These are phyloP conservation scores for Tilletiaria anomala DNA, from an alignment of 1,284 basidiomycete genomes.

Conservation along the genomic window DNA sequence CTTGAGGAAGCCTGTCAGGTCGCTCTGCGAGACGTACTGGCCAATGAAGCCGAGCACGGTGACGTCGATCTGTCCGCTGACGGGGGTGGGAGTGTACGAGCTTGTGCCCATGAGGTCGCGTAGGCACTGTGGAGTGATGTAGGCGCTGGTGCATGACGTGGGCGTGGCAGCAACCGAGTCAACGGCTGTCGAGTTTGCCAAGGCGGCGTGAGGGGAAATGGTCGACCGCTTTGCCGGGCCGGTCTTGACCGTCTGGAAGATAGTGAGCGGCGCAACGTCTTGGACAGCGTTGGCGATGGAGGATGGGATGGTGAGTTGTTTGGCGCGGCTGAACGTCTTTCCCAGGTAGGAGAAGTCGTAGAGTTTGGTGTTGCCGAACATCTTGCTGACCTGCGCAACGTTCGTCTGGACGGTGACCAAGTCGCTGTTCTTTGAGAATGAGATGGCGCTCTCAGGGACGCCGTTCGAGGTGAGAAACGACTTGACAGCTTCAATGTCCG, in stretches of 20 bases:
- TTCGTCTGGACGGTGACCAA: slow-evolving; percentile 5
- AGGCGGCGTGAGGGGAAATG: too few species aligned
- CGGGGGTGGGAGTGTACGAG: too few species aligned
- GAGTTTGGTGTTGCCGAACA: slow-evolving; percentile 6
- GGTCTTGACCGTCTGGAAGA: background rate
- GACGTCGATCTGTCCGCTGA: background rate
- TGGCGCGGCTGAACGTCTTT: background rate
- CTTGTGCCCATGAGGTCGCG: too few species aligned
- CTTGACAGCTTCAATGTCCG: background rate
- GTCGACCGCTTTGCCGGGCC: too few species aligned
- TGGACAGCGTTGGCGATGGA: slow-evolving; percentile 1
- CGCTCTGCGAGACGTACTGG: background rate
- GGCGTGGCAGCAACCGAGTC: too few species aligned
- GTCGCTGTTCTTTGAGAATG: background rate
- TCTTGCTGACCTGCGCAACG: slow-evolving; percentile 2
- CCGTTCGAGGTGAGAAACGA: slow-evolving; percentile 3
- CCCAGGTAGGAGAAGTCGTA: background rate
- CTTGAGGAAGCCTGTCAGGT: background rate
- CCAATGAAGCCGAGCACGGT: background rate
- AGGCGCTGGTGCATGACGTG: too few species aligned
- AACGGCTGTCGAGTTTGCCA: too few species aligned
- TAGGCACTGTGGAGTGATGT: too few species aligned
- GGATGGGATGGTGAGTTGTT: slow-evolving; percentile 2
- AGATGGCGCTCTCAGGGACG: background rate
- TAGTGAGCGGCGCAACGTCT: slow-evolving; percentile 2